Conservation (phyloP, 169 alveolate species). For the Babesia caballi region DNA sequence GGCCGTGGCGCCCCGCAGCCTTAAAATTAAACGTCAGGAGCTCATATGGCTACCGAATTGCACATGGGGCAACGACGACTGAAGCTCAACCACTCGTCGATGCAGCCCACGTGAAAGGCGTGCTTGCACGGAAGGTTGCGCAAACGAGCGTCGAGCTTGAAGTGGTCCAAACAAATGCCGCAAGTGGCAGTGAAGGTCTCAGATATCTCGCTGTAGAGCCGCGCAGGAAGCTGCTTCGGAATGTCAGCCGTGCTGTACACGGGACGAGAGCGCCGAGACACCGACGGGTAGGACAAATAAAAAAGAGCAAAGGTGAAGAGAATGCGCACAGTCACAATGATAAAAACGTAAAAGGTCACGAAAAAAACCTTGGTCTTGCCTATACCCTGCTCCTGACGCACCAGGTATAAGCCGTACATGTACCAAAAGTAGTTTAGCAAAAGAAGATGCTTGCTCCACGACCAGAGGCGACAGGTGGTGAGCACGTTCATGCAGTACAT, state of each 20-base stretch:
- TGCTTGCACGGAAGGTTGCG: constrained; percentile 66
- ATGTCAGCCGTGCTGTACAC: constrained; percentile 8
- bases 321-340: constrained; percentile 23
- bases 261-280: too few species aligned
- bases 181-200: constrained; percentile 59
- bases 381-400: neutral
- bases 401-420: constrained; percentile 49
- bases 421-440: constrained; percentile 71
- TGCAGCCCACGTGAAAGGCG: constrained; percentile 70
- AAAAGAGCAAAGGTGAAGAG: constrained; percentile 30
- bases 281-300: constrained; percentile 45
- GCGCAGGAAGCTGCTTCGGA: constrained; percentile 40
- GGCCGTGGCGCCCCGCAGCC: too few species aligned
- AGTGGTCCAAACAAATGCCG: constrained; percentile 72
- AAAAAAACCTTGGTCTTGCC: too few species aligned
- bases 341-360: constrained; percentile 34
- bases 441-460: constrained; percentile 64
- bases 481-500: constrained; percentile 61
- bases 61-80: constrained; percentile 74
- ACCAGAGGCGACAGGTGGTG: constrained; percentile 72
- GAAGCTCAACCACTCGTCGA: constrained; percentile 69
- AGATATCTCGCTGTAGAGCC: constrained; percentile 31
- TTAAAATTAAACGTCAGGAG: too few species aligned
- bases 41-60: too few species aligned
- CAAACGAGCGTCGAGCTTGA: constrained; percentile 60